Conservation (phyloP, 2,329 filamentous ascomycete genomes). For the Ciborinia camelliae region DNA sequence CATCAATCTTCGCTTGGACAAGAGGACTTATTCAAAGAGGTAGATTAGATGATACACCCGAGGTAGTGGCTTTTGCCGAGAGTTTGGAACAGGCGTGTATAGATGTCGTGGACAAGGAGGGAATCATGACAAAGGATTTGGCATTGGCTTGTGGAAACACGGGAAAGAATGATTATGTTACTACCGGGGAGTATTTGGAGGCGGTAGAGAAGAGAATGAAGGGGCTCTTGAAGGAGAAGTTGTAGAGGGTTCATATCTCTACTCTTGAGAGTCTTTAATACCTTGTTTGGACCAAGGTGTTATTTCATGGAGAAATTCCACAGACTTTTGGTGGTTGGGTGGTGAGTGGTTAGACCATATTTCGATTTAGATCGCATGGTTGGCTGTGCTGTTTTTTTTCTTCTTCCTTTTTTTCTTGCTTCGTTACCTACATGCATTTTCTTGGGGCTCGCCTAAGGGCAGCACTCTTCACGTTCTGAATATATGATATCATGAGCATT, state of each 20-base stretch:
- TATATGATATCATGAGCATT: not conserved
- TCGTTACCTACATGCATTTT: too few relatives aligned
- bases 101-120: slow-evolving; percentile 88
- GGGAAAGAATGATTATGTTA: slow-evolving; percentile 80
- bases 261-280: not conserved
- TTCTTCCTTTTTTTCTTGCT: not conserved
- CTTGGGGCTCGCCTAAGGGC: not conserved
- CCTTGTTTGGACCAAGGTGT: not conserved
- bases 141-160: slow-evolving; percentile 93
- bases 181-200: slow-evolving; percentile 84
- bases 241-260: slow-evolving; percentile 46
- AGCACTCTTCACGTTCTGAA: not conserved
- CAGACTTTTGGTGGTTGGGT: not conserved
- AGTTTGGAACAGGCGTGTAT: slow-evolving; percentile 88
- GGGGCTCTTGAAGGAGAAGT: slow-evolving; percentile 71
- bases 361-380: not conserved
- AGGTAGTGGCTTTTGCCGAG: slow-evolving; percentile 88
- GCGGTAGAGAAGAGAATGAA: slow-evolving; percentile 91
- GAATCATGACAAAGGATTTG: slow-evolving; percentile 98
- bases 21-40: slow-evolving; percentile 90
- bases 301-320: not conserved
- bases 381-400: not conserved
- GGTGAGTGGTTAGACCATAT: not conserved
- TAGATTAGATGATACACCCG: slow-evolving; percentile 87
- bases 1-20: slow-evolving; percentile 99